Percentiles rank a stretch among this genome's conserved stretches.
Evolutionary conservation across 495 filamentous ascomycete genomes (phyloP).

Genomic region (Aspergillus heteromorphus): DNA sequence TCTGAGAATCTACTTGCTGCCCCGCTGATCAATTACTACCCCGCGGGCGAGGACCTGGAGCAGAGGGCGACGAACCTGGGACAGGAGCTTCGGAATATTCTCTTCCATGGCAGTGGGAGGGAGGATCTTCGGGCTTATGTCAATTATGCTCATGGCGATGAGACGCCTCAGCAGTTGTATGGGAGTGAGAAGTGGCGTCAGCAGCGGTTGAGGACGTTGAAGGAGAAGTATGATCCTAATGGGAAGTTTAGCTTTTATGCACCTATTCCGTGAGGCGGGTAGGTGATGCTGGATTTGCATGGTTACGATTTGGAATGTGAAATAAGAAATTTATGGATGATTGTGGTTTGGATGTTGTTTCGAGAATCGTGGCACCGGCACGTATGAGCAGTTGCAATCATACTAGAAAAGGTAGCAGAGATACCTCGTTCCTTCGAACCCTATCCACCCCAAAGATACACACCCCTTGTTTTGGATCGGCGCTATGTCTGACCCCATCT

Average conservation of each 20-base stretch:
- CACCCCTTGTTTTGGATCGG: no score
- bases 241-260: conserved; percentile 50
- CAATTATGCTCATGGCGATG: conserved; percentile 56
- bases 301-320: no score
- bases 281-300: not conserved
- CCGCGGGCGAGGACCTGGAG: conserved; percentile 22
- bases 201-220: conserved; percentile 37
- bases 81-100: conserved; percentile 36
- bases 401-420: no score
- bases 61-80: conserved; percentile 30
- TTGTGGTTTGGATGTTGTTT: no score
- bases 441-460: no score
- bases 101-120: conserved; percentile 32
- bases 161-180: conserved; percentile 41
- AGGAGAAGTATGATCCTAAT: conserved; percentile 52
- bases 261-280: conserved; percentile 25
- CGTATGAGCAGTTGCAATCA: no score
- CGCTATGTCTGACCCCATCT: no score
- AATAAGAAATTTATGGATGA: no score
- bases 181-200: conserved; percentile 48
- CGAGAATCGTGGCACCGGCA: no score
- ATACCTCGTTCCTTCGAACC: no score
- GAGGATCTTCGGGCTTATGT: conserved; percentile 45
- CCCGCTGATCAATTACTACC: conserved; percentile 36
- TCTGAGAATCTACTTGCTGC: conserved; percentile 38